Evolutionary conservation across 2,329 filamentous ascomycete species (phyloP).

Genomic region (Calonectria multiphialidica): DNA sequence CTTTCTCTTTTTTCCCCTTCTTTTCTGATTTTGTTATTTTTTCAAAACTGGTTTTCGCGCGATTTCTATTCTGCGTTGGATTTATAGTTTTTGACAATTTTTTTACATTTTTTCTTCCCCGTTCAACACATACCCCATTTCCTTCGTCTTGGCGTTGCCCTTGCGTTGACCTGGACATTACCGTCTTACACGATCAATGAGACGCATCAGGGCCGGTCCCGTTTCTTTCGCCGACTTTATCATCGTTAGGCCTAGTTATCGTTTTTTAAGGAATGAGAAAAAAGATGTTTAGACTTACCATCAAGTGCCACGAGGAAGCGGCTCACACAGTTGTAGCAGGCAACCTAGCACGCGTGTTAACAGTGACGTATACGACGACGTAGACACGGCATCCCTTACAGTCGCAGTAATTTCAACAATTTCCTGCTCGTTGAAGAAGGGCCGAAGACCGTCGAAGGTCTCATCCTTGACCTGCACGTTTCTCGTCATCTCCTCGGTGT

Average conservation of each 20-base stretch:
- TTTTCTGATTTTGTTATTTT: conserved; percentile 17
- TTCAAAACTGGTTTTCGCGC: conserved; percentile 11
- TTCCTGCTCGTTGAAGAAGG: conserved; percentile 75
- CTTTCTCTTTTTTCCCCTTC: conserved; percentile 17
- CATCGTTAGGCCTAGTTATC: conserved; percentile 41
- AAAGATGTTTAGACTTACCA: conserved; percentile 60
- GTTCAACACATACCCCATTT: conserved; percentile 26
- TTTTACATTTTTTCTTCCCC: conserved; percentile 11
- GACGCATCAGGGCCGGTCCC: conserved; percentile 60
- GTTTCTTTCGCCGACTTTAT: conserved; percentile 69
- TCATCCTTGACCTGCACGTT: conserved; percentile 76
- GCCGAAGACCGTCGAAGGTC: conserved; percentile 74
- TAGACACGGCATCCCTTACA: conserved; percentile 53
- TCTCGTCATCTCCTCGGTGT: conserved; percentile 87
- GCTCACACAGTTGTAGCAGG: conserved; percentile 88
- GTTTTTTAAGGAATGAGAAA: conserved; percentile 24
- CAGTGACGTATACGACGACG: background rate
- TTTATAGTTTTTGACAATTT: conserved; percentile 12
- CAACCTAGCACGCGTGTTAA: conserved; percentile 58
- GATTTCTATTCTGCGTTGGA: conserved; percentile 10
- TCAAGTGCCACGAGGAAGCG: conserved; percentile 86
- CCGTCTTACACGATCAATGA: conserved; percentile 45
- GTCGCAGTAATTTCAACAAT: conserved; percentile 86
- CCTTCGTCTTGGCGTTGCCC: conserved; percentile 5
- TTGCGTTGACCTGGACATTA: conserved; percentile 17